Base-by-base conservation (phyloP, 306 rosid species). In the Castanea crenata region DNA sequence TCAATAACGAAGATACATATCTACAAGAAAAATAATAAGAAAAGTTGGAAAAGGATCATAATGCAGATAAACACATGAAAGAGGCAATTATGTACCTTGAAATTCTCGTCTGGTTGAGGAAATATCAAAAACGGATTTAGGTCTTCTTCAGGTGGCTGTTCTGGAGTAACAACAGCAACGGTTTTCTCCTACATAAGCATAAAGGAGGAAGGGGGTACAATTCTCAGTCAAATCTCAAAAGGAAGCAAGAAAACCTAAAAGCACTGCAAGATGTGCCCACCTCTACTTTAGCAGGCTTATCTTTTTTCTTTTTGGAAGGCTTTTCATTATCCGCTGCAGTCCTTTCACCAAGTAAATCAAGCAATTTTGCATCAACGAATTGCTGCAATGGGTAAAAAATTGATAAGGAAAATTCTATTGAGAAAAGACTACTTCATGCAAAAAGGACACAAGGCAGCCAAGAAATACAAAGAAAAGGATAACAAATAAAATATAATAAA, bases 281-380 rank as follows among this genome's bases (percentile, higher is more conserved):
- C 86, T 96, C 97, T 56, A 83, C 94, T 93, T 96, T 91, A 83
- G 96, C 83, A 79, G 93, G 91, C 83, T 96, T 96, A 79, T 91
- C 99, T 82, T 96, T 96, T 87, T 96, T 91, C 89, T 90, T 93
- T 83, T 72, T 96, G 55, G 89, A 55, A 65, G 89, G 90, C 74
- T 96, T 96, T 86, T 87, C 98, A 87, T 90, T 83, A 86, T 96
- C 98, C 23, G 92, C 96, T 68, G 91, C 94, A 25, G 97, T 96
- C 89, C 91, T 87, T 79, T 93, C 98, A 69, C 99, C 98, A 10
- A 96, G 97, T 32, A 96, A 84, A 71, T 88, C 97, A 76, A 69
- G 81, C 77, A 93, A 72, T 85, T 93, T 96, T 71, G 90, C 76
- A 88, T 96, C 97, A 52, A 88, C 73, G 19, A 83, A 83, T 87